Evolutionary conservation across 2,329 filamentous ascomycete species (phyloP).

Genomic region (Verticillium zaregamsianum): DNA sequence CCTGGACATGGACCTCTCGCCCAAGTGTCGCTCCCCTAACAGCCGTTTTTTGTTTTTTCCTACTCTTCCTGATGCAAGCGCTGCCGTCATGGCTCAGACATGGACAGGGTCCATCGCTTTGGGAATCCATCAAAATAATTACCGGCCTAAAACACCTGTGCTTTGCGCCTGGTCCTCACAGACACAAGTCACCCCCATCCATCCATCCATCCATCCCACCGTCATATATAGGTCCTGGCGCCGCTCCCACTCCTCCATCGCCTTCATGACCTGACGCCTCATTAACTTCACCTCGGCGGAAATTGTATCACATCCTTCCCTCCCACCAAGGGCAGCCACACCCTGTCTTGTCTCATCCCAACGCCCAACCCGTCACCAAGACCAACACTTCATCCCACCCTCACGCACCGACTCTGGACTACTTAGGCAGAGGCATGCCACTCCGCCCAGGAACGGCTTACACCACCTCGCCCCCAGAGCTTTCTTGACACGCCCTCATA

Average conservation of each 20-base stretch:
- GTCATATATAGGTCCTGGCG: constrained; percentile 2
- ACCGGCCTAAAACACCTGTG: constrained; percentile 4
- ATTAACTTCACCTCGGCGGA: not conserved
- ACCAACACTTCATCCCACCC: not conserved
- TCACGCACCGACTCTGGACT: not conserved
- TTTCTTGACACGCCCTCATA: not conserved
- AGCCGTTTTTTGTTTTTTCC: not conserved
- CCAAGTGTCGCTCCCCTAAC: constrained; percentile 7
- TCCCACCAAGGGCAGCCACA: not conserved
- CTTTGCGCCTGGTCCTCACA: not conserved
- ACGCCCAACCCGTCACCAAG: not conserved
- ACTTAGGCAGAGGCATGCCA: not conserved
- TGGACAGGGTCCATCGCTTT: constrained; percentile 9
- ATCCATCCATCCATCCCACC: not conserved
- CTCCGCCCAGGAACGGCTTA: not conserved
- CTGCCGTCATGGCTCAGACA: constrained; percentile 17
- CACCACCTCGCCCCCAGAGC: not conserved
- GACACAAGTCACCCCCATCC: not conserved
- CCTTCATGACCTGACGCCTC: not conserved
- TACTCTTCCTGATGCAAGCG: constrained; percentile 9
- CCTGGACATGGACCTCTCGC: constrained; percentile 5
- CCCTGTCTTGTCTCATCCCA: not conserved
- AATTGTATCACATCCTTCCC: not conserved
- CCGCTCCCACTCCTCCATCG: not conserved
- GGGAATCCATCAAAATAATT: constrained; percentile 3